A percentile compares a stretch with the other conserved stretches of the same genome.
Conservation (phyloP, 768 basidiomycete species). For the Filobasidium wieringae region DNA sequence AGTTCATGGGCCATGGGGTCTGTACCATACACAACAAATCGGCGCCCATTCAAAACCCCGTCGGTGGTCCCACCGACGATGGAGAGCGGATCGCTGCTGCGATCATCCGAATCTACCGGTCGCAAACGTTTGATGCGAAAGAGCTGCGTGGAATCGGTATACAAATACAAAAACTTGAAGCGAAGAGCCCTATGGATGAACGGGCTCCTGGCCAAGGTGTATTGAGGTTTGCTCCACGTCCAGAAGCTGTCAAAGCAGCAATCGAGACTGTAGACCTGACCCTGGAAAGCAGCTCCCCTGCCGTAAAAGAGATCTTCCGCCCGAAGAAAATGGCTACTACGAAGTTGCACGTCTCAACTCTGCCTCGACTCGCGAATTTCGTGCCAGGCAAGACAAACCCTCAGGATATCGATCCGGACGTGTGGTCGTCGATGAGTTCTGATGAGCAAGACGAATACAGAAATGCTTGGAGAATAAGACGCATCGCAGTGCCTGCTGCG, state of each 20-base stretch:
- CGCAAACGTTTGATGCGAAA: constrained; percentile 63
- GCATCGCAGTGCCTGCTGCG: constrained; percentile 47
- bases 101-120: constrained; percentile 57
- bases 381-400: no score
- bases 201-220: background rate
- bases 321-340: no score
- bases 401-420: constrained; percentile 29
- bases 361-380: no score
- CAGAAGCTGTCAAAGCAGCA: background rate
- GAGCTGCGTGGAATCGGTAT: constrained; percentile 89
- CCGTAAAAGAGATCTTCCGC: no score
- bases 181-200: background rate
- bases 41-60: constrained; percentile 48
- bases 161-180: constrained; percentile 77
- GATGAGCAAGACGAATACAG: constrained; percentile 26
- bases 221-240: background rate
- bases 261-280: background rate
- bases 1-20: constrained; percentile 86
- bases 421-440: constrained; percentile 26
- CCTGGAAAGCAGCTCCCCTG: background rate
- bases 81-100: constrained; percentile 31
- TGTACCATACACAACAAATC: constrained; percentile 76
- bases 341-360: no score
- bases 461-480: constrained; percentile 12
- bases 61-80: constrained; percentile 63